phyloP scores from a whole-genome alignment of 768 basidiomycete genomes.

The Kwoniella pini region DNA sequence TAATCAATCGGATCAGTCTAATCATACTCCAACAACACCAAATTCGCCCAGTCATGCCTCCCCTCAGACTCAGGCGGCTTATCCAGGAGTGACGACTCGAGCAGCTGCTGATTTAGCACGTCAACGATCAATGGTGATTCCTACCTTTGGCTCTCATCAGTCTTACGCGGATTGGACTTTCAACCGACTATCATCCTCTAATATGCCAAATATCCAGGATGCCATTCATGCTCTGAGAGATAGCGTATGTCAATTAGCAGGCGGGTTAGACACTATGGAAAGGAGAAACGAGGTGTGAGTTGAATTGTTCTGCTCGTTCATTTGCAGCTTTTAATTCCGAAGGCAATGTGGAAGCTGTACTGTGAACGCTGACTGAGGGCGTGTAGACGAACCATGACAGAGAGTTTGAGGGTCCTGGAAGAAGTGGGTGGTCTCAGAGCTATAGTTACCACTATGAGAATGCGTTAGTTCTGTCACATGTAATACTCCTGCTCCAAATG shows the following conservation, averaged over 20 bases:
- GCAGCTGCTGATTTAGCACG: constrained; percentile 30
- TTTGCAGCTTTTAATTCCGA: not conserved
- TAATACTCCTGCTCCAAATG: too few relatives aligned
- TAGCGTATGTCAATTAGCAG: constrained; percentile 32
- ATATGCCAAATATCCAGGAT: constrained; percentile 16
- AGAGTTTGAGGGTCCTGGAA: constrained; percentile 37
- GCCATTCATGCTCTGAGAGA: constrained; percentile 20
- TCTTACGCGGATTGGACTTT: constrained; percentile 37
- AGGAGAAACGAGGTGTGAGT: constrained; percentile 42
- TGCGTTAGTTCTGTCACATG: constrained; percentile 45
- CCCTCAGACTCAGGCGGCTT: not conserved
- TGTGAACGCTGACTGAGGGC: not conserved
- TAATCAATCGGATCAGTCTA: not conserved
- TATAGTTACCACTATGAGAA: constrained; percentile 37
- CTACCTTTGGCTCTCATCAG: constrained; percentile 23
- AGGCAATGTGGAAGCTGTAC: not conserved
- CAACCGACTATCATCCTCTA: constrained; percentile 11
- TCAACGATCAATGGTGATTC: constrained; percentile 17
- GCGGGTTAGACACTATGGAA: constrained; percentile 41
- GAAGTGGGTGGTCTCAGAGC: constrained; percentile 37
- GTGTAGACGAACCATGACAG: constrained; percentile 40
- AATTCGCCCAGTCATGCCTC: not conserved
- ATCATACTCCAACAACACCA: not conserved
- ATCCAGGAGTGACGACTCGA: constrained; percentile 21
- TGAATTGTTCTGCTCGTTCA: not conserved